Conservation (phyloP, 1,284 basidiomycete genomes). For the Lignosus rhinocerotis region DNA sequence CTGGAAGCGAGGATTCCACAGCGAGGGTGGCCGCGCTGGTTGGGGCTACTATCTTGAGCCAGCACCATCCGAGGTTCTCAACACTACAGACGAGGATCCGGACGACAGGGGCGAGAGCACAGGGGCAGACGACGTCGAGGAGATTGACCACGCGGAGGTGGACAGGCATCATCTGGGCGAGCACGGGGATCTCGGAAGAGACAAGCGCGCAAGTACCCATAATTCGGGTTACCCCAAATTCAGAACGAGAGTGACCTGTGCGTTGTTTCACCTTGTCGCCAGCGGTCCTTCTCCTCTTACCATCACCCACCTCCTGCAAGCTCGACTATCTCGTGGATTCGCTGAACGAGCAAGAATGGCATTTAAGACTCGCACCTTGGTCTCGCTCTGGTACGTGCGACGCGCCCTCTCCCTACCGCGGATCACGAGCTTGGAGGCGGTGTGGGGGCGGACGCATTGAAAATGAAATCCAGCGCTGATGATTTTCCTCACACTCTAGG, state of each 20-base stretch:
- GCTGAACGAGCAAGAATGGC: constrained; percentile 24
- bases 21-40: constrained; percentile 9
- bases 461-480: too few relatives aligned
- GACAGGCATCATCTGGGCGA: background rate
- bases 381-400: constrained; percentile 32
- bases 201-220: background rate
- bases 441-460: background rate
- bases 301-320: constrained; percentile 8
- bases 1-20: constrained; percentile 22
- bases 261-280: constrained; percentile 16
- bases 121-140: constrained; percentile 8
- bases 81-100: constrained; percentile 4
- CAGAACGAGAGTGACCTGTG: constrained; percentile 12
- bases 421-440: background rate
- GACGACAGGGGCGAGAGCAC: constrained; percentile 2
- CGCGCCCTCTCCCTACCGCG: background rate
- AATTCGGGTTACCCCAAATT: background rate
- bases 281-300: constrained; percentile 8
- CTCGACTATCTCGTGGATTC: constrained; percentile 16
- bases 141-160: background rate
- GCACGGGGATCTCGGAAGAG: constrained; percentile 8
- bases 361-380: constrained; percentile 25
- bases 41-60: constrained; percentile 25
- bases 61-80: constrained; percentile 2
- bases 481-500: constrained; percentile 19